Percentiles rank a stretch among this genome's conserved stretches.
These are phyloP conservation scores for Phytopythium sindhum DNA, from an alignment of 352 stramenopile genomes.

Conservation along the genomic window DNA sequence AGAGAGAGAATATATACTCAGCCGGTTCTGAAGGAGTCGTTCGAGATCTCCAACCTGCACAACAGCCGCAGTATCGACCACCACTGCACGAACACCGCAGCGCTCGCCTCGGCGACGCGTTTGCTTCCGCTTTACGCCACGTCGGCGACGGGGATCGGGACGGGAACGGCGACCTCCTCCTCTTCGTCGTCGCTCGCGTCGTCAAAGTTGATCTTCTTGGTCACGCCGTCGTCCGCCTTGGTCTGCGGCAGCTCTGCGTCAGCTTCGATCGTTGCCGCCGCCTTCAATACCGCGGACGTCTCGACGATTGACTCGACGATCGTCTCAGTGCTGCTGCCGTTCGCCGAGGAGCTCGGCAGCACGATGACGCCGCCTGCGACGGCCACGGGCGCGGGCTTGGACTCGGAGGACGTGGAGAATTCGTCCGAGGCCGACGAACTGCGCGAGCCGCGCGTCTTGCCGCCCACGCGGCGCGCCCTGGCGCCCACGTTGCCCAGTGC, in stretches of 20 bases:
- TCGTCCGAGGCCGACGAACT: slow-evolving; percentile 7
- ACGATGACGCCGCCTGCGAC: slow-evolving; percentile 7
- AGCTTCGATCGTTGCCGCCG: slow-evolving; percentile 8
- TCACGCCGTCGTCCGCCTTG: slow-evolving; percentile 17
- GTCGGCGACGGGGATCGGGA: neutral
- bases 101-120: neutral
- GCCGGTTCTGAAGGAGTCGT: neutral
- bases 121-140: neutral
- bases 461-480: neutral
- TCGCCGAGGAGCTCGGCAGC: neutral
- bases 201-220: slow-evolving; percentile 38
- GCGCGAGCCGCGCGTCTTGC: slow-evolving; percentile 11
- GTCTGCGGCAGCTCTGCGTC: slow-evolving; percentile 1
- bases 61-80: neutral
- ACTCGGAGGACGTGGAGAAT: neutral
- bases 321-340: neutral
- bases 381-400: neutral
- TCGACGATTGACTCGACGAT: neutral
- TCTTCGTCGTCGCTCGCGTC: slow-evolving; percentile 29
- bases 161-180: slow-evolving; percentile 11
- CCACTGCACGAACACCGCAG: neutral
- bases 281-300: slow-evolving; percentile 1
- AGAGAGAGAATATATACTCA: neutral
- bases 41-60: neutral
- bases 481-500: slow-evolving; percentile 22